phyloP scores from a whole-genome alignment of 306 rosid genomes.

The Lathyrus oleraceus region DNA sequence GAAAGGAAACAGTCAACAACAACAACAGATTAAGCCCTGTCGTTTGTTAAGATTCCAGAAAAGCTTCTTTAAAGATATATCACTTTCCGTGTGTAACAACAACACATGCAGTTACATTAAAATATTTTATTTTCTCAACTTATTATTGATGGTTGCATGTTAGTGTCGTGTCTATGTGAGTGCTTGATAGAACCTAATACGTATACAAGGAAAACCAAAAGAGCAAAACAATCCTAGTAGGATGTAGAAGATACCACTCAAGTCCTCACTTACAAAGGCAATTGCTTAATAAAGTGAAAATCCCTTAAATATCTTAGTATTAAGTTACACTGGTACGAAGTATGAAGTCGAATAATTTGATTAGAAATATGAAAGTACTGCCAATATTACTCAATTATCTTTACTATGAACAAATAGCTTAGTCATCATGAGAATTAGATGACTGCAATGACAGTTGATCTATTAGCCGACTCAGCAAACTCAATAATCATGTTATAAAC shows the following conservation, averaged over 20 bases:
- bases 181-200: background rate
- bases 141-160: no score
- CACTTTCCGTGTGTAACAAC: conserved; percentile 24
- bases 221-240: conserved; percentile 1
- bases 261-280: conserved; percentile 18
- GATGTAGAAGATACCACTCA: conserved; percentile 14
- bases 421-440: background rate
- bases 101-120: background rate
- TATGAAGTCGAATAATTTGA: conserved; percentile 20
- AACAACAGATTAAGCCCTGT: conserved; percentile 30
- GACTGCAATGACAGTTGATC: background rate
- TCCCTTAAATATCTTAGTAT: conserved; percentile 8
- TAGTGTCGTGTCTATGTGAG: no score
- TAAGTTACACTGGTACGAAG: conserved; percentile 4
- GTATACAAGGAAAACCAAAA: conserved; percentile 19
- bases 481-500: conserved; percentile 2
- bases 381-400: background rate
- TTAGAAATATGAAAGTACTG: conserved; percentile 8
- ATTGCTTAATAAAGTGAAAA: background rate
- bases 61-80: background rate
- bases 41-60: conserved; percentile 27
- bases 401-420: background rate
- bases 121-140: no score
- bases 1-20: conserved; percentile 31
- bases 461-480: background rate